Base-by-base conservation (phyloP, 148 eudicot species). In the Drosera capensis region DNA sequence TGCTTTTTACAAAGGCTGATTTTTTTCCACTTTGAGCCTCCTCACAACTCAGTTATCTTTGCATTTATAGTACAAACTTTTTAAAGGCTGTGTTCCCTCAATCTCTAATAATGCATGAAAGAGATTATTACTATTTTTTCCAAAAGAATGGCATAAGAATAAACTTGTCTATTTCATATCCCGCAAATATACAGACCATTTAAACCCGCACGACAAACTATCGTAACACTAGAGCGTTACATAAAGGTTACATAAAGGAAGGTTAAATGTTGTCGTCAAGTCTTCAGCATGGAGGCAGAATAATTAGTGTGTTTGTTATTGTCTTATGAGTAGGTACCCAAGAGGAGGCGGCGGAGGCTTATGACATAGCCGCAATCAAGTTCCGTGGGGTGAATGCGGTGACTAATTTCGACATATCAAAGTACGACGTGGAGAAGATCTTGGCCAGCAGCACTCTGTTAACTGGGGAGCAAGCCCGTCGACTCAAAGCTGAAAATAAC, bases 271-370 rank as follows among this genome's bases (percentile, higher is more conserved):
- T 34, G 6, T 15, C 11, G 11, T 15, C 13, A 34, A 34, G 13
- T 2, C n/a, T 2, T 34, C 5, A 4, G 9, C 38, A 34, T 11
- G 9, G n/a, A n/a, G n/a, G n/a, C n/a, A 34, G 14, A 5, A 34
- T 34, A 2, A 2, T 34, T 11, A 5, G n/a, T n/a, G n/a, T n/a
- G n/a, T n/a, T 34, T 34, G 11, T 4, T 34, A 34, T 4, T 9
- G n/a, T 28, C 31, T 3, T 28, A 34, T 9, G 11, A n/a, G 41
- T 45, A 86, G 96, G 86, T 64, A 82, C 96, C 2, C 96, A 87
- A 49, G 96, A 87, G 51, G 96, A 87, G 53, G 96, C 96, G 26
- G 94, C 88, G 1, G 96, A 87, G 52, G 94, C 96, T n/a, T 87
- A 87, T 60, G 96, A 87, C 52, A 60, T 87, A 7, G 96, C 96